Percentiles rank a stretch among this genome's conserved stretches.
Conservation (phyloP, 129 eudicot genomes). For the Tagetes erecta region DNA sequence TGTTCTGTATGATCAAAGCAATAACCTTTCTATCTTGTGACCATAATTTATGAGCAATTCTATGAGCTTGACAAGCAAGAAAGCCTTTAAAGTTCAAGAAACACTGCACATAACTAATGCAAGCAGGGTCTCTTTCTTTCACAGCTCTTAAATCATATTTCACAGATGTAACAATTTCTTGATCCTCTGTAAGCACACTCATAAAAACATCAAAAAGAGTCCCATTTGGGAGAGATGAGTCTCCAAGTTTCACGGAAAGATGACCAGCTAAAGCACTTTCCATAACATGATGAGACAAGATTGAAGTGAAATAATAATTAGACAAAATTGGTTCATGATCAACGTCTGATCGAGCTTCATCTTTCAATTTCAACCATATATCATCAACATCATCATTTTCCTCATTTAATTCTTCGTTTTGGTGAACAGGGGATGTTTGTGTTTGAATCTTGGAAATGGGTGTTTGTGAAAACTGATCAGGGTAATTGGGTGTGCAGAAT, state of each 20-base stretch:
- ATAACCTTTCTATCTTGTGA: constrained; percentile 36
- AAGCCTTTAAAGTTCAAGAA: constrained; percentile 83
- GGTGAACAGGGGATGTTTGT: constrained; percentile 12
- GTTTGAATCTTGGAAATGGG: constrained; percentile 45
- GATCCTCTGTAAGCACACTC: constrained; percentile 24
- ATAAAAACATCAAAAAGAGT: constrained; percentile 26
- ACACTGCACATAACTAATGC: constrained; percentile 80
- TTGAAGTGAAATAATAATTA: constrained; percentile 48
- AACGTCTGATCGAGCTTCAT: constrained; percentile 63
- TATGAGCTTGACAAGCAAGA: constrained; percentile 59
- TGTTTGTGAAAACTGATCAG: constrained; percentile 45
- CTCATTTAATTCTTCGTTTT: background rate
- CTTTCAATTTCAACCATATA: constrained; percentile 62
- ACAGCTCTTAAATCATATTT: constrained; percentile 40
- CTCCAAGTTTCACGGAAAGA: constrained; percentile 43
- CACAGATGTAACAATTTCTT: constrained; percentile 16
- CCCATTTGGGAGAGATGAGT: constrained; percentile 30
- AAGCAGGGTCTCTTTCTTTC: constrained; percentile 91
- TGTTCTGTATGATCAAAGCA: constrained; percentile 44
- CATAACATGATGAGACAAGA: constrained; percentile 41
- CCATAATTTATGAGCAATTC: constrained; percentile 58
- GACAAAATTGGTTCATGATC: constrained; percentile 73
- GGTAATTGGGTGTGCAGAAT: constrained; percentile 44
- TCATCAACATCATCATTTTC: constrained; percentile 33
- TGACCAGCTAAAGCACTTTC: constrained; percentile 48